Percentiles rank a stretch among this genome's conserved stretches.
These are phyloP conservation scores for Halteria grandinella DNA, from an alignment of 73 alveolate species.

Conservation along the genomic window DNA sequence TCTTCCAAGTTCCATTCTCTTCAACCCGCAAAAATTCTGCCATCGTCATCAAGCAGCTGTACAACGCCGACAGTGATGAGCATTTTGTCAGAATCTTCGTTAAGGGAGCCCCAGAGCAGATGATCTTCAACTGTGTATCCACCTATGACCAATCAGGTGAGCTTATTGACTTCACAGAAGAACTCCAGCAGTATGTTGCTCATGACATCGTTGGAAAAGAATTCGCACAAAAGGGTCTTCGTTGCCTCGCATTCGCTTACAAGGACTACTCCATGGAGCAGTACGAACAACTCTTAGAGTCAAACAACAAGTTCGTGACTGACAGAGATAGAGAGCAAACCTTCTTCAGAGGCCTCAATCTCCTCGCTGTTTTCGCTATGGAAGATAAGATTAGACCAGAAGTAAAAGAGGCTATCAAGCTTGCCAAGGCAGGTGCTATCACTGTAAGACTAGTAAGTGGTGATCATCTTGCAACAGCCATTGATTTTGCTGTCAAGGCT, in stretches of 20 bases:
- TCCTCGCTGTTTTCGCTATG: conserved; percentile 41
- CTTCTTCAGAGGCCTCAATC: conserved; percentile 20
- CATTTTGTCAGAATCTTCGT: conserved; percentile 31
- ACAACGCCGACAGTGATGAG: conserved; percentile 27
- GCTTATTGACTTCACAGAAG: conserved; percentile 23
- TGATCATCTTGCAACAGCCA: conserved; percentile 56
- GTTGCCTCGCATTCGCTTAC: conserved; percentile 49
- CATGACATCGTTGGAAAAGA: conserved; percentile 16
- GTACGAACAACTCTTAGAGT: neutral
- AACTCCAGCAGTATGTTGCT: conserved; percentile 6
- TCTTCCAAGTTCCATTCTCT: conserved; percentile 37
- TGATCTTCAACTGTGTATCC: conserved; percentile 22
- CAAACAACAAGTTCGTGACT: conserved; percentile 6
- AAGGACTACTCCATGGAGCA: conserved; percentile 22
- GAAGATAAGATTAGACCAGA: conserved; percentile 37
- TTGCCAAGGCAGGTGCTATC: conserved; percentile 37
- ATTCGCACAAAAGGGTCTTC: conserved; percentile 27
- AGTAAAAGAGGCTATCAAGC: conserved; percentile 20
- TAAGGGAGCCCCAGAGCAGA: conserved; percentile 48
- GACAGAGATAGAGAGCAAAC: conserved; percentile 12
- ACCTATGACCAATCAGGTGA: conserved; percentile 9
- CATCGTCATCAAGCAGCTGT: conserved; percentile 29
- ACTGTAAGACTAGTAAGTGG: conserved; percentile 58
- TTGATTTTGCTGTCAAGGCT: conserved; percentile 43
- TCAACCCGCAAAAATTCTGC: conserved; percentile 18